phyloP scores from a whole-genome alignment of 257 asterid genomes.

The Solanum sejunctum region DNA sequence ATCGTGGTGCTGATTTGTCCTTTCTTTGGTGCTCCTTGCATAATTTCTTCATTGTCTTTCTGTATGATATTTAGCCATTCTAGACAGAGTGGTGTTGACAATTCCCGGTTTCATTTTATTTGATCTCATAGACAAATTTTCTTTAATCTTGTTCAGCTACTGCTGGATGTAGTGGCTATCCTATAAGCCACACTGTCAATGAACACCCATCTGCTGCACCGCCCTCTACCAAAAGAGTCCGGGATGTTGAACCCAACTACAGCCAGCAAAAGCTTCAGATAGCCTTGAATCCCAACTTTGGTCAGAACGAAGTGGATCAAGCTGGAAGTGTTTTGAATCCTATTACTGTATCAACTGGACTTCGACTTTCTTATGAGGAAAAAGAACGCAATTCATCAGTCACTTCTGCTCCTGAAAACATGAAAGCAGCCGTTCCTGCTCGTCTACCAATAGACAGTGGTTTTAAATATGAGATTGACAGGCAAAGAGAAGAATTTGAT shows the following conservation, averaged over 20 bases:
- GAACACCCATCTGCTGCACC: conserved; percentile 20
- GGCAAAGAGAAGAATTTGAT: conserved; percentile 42
- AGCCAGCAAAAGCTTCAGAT: conserved; percentile 44
- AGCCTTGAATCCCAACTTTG: conserved; percentile 30
- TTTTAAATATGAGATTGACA: conserved; percentile 38
- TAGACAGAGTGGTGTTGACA: neutral
- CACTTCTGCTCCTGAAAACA: conserved; percentile 12
- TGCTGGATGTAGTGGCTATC: conserved; percentile 29
- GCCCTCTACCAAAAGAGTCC: conserved; percentile 25
- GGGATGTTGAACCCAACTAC: conserved; percentile 27
- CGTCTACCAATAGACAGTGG: conserved; percentile 21
- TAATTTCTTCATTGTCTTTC: neutral
- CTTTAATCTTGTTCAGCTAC: conserved; percentile 28
- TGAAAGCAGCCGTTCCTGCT: neutral
- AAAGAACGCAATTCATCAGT: conserved; percentile 31
- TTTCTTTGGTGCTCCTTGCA: neutral
- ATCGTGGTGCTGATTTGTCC: neutral
- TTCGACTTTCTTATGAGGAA: conserved; percentile 48
- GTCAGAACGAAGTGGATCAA: conserved; percentile 23
- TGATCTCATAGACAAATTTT: neutral
- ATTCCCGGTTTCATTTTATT: neutral
- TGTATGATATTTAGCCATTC: neutral
- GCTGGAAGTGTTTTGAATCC: conserved; percentile 36
- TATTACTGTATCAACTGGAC: conserved; percentile 56
- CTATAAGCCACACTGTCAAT: conserved; percentile 17